Conservation (phyloP, 345 rosid genomes). For the Citrus inodora region DNA sequence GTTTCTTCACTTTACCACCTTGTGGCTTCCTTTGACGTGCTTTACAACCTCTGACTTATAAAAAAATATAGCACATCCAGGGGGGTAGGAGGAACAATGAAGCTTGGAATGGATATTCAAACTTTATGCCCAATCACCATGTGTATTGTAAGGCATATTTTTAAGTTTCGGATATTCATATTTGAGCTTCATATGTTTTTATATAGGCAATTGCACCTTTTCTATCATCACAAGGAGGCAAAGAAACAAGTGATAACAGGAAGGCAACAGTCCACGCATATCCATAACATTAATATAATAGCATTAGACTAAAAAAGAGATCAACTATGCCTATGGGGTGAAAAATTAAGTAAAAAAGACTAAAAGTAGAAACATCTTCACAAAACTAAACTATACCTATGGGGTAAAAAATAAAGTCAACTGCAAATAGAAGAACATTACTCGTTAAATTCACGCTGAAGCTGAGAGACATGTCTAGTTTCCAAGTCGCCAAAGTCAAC, state of each 20-base stretch:
- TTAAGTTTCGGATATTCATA: neutral
- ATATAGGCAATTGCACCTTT: neutral
- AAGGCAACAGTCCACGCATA: neutral
- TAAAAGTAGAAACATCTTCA: too few species aligned
- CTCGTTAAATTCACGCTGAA: constrained; percentile 90
- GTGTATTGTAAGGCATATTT: neutral
- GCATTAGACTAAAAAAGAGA: too few species aligned
- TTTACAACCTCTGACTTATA: neutral
- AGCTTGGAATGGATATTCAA: neutral
- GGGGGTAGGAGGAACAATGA: neutral
- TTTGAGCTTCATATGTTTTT: neutral
- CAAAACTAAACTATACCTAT: too few species aligned
- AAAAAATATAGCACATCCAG: neutral
- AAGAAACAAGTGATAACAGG: neutral
- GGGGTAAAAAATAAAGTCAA: too few species aligned
- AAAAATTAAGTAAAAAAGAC: too few species aligned
- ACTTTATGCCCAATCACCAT: neutral
- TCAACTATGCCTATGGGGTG: too few species aligned
- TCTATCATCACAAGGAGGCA: neutral
- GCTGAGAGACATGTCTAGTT: constrained; percentile 37
- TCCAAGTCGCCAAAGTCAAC: constrained; percentile 35
- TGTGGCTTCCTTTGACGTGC: neutral
- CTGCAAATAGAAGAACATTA: constrained; percentile 33
- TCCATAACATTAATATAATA: neutral
- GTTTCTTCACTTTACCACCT: neutral